Conservation (phyloP, 2,329 filamentous ascomycete genomes). For the Fusarium goolgardi region DNA sequence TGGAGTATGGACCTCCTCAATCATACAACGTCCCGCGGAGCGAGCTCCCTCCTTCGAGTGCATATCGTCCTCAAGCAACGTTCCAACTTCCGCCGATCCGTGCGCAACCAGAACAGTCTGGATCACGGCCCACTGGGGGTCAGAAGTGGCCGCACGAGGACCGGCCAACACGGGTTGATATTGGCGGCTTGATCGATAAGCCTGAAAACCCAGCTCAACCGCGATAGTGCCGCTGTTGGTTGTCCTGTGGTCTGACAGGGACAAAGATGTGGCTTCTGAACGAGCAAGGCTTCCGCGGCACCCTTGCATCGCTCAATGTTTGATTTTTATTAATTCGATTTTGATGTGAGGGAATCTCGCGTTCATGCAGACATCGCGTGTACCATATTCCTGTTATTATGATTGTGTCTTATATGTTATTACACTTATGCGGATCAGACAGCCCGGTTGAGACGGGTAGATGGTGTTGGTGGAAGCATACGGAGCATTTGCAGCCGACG, state of each 20-base stretch:
- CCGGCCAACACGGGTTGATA: conserved; percentile 66
- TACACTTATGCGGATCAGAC: conserved; percentile 23
- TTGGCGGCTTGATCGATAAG: conserved; percentile 71
- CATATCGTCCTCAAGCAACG: conserved; percentile 49
- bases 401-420: conserved; percentile 16
- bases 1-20: conserved; percentile 60
- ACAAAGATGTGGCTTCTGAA: background rate
- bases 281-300: background rate
- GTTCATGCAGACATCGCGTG: conserved; percentile 11
- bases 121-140: conserved; percentile 24
- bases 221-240: conserved; percentile 39
- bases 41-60: conserved; percentile 56
- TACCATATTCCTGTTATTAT: conserved; percentile 28
- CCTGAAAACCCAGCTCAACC: conserved; percentile 55
- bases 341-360: conserved; percentile 12
- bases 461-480: conserved; percentile 25
- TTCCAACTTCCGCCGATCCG: conserved; percentile 64
- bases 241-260: conserved; percentile 42
- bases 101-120: conserved; percentile 50
- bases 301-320: conserved; percentile 16
- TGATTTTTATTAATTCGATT: conserved; percentile 35
- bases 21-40: conserved; percentile 66
- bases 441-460: conserved; percentile 7
- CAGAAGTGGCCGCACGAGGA: conserved; percentile 60
- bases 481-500: conserved; percentile 37